Conservation (phyloP, 306 rosid genomes). For the Fragaria nilgerrensis region DNA sequence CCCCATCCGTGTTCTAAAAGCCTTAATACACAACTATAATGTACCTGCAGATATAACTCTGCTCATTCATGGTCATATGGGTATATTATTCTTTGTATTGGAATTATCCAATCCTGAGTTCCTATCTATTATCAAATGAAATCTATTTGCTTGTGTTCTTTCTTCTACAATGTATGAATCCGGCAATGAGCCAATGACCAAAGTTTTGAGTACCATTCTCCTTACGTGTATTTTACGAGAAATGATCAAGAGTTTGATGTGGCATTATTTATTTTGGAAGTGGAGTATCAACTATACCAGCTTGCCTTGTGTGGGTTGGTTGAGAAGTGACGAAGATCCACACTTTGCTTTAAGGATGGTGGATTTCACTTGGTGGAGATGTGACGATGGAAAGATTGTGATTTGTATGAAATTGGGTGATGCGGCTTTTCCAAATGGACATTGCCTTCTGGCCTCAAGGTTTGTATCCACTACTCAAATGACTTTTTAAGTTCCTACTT, state of each 20-base stretch:
- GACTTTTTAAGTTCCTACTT: not conserved
- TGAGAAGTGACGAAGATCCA: conserved; percentile 62
- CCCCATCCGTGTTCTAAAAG: conserved; percentile 33
- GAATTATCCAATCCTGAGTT: conserved; percentile 25
- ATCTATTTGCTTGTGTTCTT: not conserved
- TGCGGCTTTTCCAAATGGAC: conserved; percentile 18
- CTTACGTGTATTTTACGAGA: not conserved
- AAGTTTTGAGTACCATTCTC: not conserved
- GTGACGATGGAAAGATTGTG: conserved; percentile 35
- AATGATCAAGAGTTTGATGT: not conserved
- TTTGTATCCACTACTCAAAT: conserved; percentile 2
- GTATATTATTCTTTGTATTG: conserved; percentile 47
- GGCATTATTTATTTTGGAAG: not conserved
- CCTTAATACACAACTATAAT: conserved; percentile 46
- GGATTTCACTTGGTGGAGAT: conserved; percentile 51
- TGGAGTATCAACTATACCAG: conserved; percentile 1
- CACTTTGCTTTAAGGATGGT: conserved; percentile 34
- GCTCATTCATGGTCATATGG: conserved; percentile 51
- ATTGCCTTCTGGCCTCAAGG: not conserved
- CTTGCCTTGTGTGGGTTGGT: conserved; percentile 51
- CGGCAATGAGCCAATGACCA: conserved; percentile 15
- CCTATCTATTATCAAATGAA: conserved; percentile 6
- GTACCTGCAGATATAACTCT: conserved; percentile 57
- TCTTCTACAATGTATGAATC: not conserved
- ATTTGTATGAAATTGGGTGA: not conserved